phyloP scores from a whole-genome alignment of 2,329 filamentous ascomycete species.

The Sporothrix pallida region DNA sequence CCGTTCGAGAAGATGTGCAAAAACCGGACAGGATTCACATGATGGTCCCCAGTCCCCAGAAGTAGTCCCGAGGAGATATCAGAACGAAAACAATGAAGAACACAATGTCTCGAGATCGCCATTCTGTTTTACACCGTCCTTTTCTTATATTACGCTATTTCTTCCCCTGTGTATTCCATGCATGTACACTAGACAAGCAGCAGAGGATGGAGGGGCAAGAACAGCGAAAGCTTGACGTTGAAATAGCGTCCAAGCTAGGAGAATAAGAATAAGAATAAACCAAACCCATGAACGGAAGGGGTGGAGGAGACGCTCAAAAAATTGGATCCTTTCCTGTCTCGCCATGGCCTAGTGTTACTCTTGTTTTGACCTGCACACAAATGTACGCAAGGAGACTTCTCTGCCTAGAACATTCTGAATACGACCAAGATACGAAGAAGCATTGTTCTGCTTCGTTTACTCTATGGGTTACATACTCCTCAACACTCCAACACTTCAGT shows the following conservation, averaged over 20 bases:
- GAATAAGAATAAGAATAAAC: neutral
- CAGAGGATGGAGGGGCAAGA: no score
- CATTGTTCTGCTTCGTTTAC: no score
- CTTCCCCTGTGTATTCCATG: neutral
- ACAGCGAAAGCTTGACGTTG: neutral
- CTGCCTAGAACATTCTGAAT: neutral
- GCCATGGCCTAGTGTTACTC: neutral
- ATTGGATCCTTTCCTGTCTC: neutral
- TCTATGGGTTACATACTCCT: no score
- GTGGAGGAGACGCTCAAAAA: neutral
- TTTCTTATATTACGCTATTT: no score
- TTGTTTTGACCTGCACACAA: neutral
- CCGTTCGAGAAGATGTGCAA: neutral
- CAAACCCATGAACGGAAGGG: neutral
- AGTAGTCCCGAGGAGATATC: neutral
- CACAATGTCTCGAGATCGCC: no score
- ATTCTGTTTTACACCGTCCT: no score
- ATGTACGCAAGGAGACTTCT: neutral
- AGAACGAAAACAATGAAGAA: neutral
- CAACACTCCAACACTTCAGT: no score
- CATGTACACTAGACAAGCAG: no score
- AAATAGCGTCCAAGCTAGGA: constrained; percentile 6
- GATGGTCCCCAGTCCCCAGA: no score
- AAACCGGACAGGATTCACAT: neutral
- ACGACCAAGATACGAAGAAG: neutral